Percentiles rank a stretch among this genome's conserved stretches.
These are phyloP conservation scores for Colletotrichum caudatum DNA, from an alignment of 2,329 filamentous ascomycete species.

Conservation along the genomic window DNA sequence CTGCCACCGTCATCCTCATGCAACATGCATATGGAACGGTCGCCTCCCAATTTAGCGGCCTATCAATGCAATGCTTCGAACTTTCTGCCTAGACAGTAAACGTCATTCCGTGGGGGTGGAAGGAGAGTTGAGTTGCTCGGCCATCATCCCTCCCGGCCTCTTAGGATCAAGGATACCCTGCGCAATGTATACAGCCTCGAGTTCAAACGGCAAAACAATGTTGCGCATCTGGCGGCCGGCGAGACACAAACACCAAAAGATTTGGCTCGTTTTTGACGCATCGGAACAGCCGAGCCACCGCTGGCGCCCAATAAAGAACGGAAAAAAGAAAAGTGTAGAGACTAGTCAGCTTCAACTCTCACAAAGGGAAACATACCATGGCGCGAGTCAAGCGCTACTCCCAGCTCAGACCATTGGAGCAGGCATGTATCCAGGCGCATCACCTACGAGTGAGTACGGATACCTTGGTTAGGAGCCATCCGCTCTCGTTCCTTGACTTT, in stretches of 20 bases:
- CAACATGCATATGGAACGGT: background rate
- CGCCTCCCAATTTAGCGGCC: background rate
- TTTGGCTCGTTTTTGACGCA: slow-evolving; percentile 17
- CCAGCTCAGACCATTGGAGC: background rate
- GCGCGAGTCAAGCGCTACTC: background rate
- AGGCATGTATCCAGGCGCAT: background rate
- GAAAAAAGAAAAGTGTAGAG: slow-evolving; percentile 5
- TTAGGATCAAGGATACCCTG: background rate
- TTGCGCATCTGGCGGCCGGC: background rate
- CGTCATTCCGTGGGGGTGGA: slow-evolving; percentile 10
- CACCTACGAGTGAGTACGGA: background rate
- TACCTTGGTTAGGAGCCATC: slow-evolving; percentile 1
- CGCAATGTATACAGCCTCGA: background rate
- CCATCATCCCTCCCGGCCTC: background rate
- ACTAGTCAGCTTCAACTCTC: slow-evolving; percentile 30
- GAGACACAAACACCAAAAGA: slow-evolving; percentile 1
- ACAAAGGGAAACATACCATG: slow-evolving; percentile 5
- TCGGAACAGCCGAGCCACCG: slow-evolving; percentile 34
- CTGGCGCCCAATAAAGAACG: slow-evolving; percentile 32
- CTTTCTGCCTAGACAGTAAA: background rate
- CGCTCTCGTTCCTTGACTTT: background rate
- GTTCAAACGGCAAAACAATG: background rate
- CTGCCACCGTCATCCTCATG: background rate
- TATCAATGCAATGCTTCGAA: background rate
- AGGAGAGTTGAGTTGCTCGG: background rate